These are phyloP conservation scores for Pseudogymnoascus sp. DNA, from an alignment of 2,329 filamentous ascomycete genomes.

Conservation along the genomic window DNA sequence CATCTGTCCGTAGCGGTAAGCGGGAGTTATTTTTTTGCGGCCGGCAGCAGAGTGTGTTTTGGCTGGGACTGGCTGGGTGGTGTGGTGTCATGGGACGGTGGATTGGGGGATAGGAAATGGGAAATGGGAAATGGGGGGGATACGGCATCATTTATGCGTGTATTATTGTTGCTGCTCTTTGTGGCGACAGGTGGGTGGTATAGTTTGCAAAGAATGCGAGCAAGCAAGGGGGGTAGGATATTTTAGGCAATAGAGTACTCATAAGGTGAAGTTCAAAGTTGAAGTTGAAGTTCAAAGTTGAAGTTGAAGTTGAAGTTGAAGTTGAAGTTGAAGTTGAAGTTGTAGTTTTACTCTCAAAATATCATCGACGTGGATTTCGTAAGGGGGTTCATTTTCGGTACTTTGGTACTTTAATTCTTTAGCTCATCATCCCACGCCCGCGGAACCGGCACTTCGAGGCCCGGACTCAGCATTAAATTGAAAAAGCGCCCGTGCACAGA, in stretches of 20 bases:
- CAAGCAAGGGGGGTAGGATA: not conserved
- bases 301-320: not conserved
- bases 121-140: not conserved
- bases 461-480: not conserved
- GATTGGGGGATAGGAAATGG: not conserved
- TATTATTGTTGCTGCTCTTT: not conserved
- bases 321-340: not conserved
- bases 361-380: not conserved
- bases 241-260: conserved; percentile 1
- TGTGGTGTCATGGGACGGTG: not conserved
- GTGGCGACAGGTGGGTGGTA: not conserved
- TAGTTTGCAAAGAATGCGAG: not conserved
- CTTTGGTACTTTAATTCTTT: not conserved
- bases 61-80: not conserved
- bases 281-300: not conserved
- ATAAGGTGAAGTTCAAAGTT: not conserved
- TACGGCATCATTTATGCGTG: not conserved
- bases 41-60: not conserved
- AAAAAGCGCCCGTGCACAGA: not conserved
- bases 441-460: not conserved
- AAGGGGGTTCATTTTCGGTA: not conserved
- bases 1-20: not conserved
- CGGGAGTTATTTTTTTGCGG: not conserved
- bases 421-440: not conserved
- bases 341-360: not conserved